Percentiles rank a stretch among this genome's conserved stretches.
phyloP scores from a whole-genome alignment of 2,329 filamentous ascomycete genomes.

The Alternaria sp. region DNA sequence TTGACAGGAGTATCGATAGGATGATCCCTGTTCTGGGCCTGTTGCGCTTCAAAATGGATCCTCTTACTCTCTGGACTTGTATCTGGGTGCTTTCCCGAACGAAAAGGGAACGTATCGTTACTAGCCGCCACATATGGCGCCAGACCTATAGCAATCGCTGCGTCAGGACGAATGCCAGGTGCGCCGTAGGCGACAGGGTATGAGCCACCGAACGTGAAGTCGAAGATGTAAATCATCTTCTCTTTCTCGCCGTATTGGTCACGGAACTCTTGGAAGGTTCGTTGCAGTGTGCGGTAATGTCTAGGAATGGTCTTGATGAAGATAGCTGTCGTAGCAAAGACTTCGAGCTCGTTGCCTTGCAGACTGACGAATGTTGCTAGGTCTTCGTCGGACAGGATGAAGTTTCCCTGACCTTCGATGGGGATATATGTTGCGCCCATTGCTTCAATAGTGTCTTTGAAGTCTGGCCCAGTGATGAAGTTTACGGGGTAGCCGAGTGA shows the following conservation, averaged over 20 bases:
- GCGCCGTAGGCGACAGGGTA: constrained; percentile 42
- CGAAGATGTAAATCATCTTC: constrained; percentile 57
- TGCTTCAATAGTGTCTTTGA: constrained; percentile 43
- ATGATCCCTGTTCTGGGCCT: constrained; percentile 7
- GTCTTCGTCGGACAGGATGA: constrained; percentile 15
- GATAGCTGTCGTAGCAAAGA: constrained; percentile 47
- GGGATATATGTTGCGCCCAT: constrained; percentile 16
- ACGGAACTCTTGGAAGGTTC: constrained; percentile 39
- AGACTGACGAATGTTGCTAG: constrained; percentile 35
- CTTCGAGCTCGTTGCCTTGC: constrained; percentile 36
- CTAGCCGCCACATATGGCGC: constrained; percentile 17
- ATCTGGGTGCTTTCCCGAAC: constrained; percentile 20
- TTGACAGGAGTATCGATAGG: constrained; percentile 27
- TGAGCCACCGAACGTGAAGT: constrained; percentile 52
- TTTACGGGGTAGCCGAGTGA: constrained; percentile 53
- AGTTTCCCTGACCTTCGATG: constrained; percentile 18
- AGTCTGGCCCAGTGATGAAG: constrained; percentile 53
- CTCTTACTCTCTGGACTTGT: constrained; percentile 12
- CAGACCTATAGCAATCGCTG: constrained; percentile 55
- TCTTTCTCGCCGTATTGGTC: constrained; percentile 42
- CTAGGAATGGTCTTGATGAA: constrained; percentile 49
- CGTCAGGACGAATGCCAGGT: constrained; percentile 47
- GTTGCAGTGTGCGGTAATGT: constrained; percentile 46
- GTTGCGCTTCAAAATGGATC: constrained; percentile 17
- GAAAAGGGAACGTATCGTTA: constrained; percentile 26